Evolutionary conservation across 257 asterid species (phyloP).

Genomic region (Nicotiana attenuata): DNA sequence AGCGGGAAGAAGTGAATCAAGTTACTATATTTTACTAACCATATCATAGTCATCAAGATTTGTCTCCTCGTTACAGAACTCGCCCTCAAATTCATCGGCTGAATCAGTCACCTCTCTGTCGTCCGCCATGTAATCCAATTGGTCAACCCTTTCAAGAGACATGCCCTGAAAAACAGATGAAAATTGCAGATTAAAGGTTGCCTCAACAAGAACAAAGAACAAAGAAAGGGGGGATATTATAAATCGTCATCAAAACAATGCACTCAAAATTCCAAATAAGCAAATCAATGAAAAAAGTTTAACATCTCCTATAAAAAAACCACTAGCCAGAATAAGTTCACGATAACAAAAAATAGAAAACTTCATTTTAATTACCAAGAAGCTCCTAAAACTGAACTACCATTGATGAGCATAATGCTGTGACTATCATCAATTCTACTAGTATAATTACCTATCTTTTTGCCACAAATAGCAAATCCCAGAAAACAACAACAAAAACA

Average conservation of each 20-base stretch:
- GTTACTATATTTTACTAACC: slow-evolving; percentile 31
- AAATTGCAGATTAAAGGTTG: not conserved
- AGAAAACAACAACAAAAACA: too few relatives aligned
- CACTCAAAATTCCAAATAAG: not conserved
- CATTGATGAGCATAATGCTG: not conserved
- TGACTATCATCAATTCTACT: not conserved
- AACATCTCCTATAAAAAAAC: not conserved
- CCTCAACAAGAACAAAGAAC: not conserved
- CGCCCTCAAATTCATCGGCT: slow-evolving; percentile 44
- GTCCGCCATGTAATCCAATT: slow-evolving; percentile 36
- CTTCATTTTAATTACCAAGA: not conserved
- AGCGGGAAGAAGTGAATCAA: not conserved
- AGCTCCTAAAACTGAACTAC: not conserved
- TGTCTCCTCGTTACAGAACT: slow-evolving; percentile 33
- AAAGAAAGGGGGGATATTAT: not conserved
- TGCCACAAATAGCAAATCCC: not conserved
- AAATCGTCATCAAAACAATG: not conserved
- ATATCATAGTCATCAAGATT: slow-evolving; percentile 56
- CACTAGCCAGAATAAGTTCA: not conserved
- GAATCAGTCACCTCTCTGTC: slow-evolving; percentile 34
- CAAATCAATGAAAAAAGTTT: not conserved
- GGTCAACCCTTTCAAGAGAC: slow-evolving; percentile 32
- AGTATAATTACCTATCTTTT: not conserved
- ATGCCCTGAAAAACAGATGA: slow-evolving; percentile 3
- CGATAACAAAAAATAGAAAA: not conserved